These are phyloP conservation scores for Thoreauomyces humboldtii DNA, from an alignment of 192 early-diverging fungal genomes.

Conservation along the genomic window DNA sequence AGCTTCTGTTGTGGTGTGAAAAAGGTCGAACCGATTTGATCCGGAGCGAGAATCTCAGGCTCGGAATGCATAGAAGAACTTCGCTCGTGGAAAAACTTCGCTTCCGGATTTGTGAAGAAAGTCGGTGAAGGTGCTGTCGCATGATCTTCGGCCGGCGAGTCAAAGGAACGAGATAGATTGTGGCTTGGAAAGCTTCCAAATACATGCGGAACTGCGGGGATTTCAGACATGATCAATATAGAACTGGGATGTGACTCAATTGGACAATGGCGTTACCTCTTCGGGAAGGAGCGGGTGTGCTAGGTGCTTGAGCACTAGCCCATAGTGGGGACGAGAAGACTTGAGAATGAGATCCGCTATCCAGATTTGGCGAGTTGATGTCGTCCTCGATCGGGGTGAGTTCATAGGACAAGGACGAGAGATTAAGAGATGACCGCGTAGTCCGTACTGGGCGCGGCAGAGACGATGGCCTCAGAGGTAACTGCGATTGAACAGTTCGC, in stretches of 20 bases:
- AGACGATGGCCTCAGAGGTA: slow-evolving; percentile 7
- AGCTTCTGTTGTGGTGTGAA: slow-evolving; percentile 32
- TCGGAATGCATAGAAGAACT: slow-evolving; percentile 12
- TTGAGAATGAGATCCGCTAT: neutral
- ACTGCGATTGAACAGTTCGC: neutral
- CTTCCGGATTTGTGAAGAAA: neutral
- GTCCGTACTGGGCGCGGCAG: slow-evolving; percentile 14
- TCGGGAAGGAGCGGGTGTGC: neutral
- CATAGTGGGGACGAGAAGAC: neutral
- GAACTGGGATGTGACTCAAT: neutral
- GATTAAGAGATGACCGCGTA: slow-evolving; percentile 1
- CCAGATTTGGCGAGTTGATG: neutral
- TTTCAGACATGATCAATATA: neutral
- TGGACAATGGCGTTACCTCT: neutral
- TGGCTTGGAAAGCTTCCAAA: neutral
- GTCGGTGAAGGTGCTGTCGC: neutral
- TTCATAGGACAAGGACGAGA: slow-evolving; percentile 11
- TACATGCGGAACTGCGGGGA: neutral
- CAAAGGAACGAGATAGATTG: too few relatives aligned
- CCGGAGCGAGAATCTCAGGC: slow-evolving; percentile 14
- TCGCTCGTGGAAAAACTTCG: slow-evolving; percentile 14
- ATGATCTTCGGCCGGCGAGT: too few relatives aligned
- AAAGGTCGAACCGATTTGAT: slow-evolving; percentile 14
- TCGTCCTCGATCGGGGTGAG: slow-evolving; percentile 12
- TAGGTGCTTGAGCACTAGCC: neutral